A percentile compares a stretch with the other conserved stretches of the same genome.
Conservation (phyloP, 768 basidiomycete species). For the Serendipita sp. region DNA sequence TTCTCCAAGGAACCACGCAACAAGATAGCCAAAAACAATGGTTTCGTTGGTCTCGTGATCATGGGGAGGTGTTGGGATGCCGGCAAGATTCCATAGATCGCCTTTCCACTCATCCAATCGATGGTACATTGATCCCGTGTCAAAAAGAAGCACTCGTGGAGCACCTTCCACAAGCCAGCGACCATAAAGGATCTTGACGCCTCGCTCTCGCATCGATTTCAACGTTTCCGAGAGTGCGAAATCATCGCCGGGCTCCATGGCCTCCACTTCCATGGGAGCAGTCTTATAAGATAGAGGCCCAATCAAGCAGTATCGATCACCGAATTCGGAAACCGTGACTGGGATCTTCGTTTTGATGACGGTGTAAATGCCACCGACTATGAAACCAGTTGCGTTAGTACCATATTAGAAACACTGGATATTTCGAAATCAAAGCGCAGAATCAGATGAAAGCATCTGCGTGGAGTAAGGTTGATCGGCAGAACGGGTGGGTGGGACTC, state of each 20-base stretch:
- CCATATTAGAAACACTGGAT: no score
- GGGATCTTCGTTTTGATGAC: slow-evolving; percentile 99
- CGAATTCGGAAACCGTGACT: slow-evolving; percentile 92
- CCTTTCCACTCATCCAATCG: slow-evolving; percentile 97
- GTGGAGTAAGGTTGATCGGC: not conserved
- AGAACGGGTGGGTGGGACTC: not conserved
- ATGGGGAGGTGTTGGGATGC: slow-evolving; percentile 90
- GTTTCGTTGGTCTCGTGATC: slow-evolving; percentile 98
- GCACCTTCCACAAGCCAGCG: slow-evolving; percentile 98
- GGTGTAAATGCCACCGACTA: slow-evolving; percentile 95
- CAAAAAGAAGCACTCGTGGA: slow-evolving; percentile 88
- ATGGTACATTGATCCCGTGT: slow-evolving; percentile 75
- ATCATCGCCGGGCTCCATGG: slow-evolving; percentile 66
- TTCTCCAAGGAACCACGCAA: slow-evolving; percentile 99
- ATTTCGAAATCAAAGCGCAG: no score
- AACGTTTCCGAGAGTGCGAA: slow-evolving; percentile 61
- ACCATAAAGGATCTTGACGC: slow-evolving; percentile 89
- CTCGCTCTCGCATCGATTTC: slow-evolving; percentile 70
- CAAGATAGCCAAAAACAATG: slow-evolving; percentile 92
- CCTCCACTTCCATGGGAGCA: slow-evolving; percentile 97
- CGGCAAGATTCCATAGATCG: slow-evolving; percentile 95
- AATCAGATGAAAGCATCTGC: no score
- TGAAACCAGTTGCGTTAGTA: not conserved
- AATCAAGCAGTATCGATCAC: slow-evolving; percentile 87
- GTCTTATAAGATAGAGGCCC: slow-evolving; percentile 98